Conservation (phyloP, 1,139 yeast species). For the Pichia sp. region DNA sequence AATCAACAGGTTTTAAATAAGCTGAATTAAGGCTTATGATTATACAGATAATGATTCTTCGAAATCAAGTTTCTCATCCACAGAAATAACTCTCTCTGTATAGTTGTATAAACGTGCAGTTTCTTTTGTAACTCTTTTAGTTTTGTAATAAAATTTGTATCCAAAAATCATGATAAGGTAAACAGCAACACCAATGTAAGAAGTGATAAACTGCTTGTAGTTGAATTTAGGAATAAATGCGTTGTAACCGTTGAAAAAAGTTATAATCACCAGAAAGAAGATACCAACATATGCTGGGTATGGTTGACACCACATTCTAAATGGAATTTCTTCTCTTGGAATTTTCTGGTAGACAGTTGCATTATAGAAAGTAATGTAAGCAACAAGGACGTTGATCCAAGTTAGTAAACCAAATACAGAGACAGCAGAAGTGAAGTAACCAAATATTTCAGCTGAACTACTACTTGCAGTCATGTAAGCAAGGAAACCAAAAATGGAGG, state of each 20-base stretch:
- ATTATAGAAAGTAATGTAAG: slow-evolving; percentile 55
- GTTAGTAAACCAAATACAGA: slow-evolving; percentile 21
- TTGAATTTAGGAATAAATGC: slow-evolving; percentile 41
- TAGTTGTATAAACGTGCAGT: slow-evolving; percentile 61
- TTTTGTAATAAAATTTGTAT: slow-evolving; percentile 49
- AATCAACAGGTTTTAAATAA: too few species aligned
- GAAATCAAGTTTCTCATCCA: not conserved
- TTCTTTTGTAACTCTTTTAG: slow-evolving; percentile 43
- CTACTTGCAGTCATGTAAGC: slow-evolving; percentile 15
- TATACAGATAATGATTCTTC: not conserved
- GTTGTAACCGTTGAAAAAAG: slow-evolving; percentile 26
- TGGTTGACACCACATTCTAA: slow-evolving; percentile 21
- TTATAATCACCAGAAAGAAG: slow-evolving; percentile 20
- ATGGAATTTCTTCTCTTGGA: slow-evolving; percentile 18
- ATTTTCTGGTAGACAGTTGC: slow-evolving; percentile 33
- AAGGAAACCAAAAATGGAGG: slow-evolving; percentile 25
- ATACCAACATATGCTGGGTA: slow-evolving; percentile 24
- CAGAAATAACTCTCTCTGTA: slow-evolving; percentile 27
- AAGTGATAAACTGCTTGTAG: slow-evolving; percentile 62
- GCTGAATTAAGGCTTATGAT: not conserved
- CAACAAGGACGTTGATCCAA: slow-evolving; percentile 44
- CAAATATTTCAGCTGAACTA: slow-evolving; percentile 21
- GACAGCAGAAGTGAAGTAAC: slow-evolving; percentile 20
- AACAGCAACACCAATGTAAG: slow-evolving; percentile 71
- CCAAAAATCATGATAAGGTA: slow-evolving; percentile 49